Evolutionary conservation across 768 basidiomycete genomes (phyloP), one percentile per base, ranked within the genome.

Genomic region (Pholiota conissans): DNA sequence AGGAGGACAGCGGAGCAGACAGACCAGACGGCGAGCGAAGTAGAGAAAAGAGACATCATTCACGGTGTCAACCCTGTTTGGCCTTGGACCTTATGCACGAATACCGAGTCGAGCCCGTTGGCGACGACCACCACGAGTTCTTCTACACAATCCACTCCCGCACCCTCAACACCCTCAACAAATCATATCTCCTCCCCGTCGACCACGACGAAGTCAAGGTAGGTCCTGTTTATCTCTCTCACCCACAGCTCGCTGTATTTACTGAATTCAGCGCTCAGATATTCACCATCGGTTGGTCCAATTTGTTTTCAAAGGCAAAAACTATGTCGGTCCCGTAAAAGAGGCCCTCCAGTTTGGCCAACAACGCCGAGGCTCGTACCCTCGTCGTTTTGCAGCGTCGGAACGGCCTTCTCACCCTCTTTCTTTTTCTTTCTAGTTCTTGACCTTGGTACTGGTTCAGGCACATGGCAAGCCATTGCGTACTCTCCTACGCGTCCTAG

Each of bases 391-490:
- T 37, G 13, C 30, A 42, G 16, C n/a, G 52, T 57, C 49, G n/a
- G n/a, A 42, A 51, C 16, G 40, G 32, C 37, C 30, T 40, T 34
- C 18, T 49, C 68, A 63, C 52, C 70, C 51, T 26, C 66, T 66
- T 29, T 66, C 67, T 55, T 70, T 69, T 63, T 32, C 18, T 34
- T 56, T 52, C 50, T 54, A 78, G 79, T 89, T 40, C 81, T 90
- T 49, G 87, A 90, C 71, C 74, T 89, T 58, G 87, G 87, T 16
- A 89, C 87, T 1, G 87, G 87, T 22, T 79, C 79, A 3, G 87
- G 88, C 4, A 69, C 72, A 32, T 89, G 87, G 87, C 86, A 57
- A 59, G 74, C 53, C 56, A 13, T 49, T 35, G 37, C 7, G 11
- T 56, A 24, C 51, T 58, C 46, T 37, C 32, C 26, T 57, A 37